Conservation (phyloP, 371 early-diverging fungal genomes). For the Syncephalastrum sp. region DNA sequence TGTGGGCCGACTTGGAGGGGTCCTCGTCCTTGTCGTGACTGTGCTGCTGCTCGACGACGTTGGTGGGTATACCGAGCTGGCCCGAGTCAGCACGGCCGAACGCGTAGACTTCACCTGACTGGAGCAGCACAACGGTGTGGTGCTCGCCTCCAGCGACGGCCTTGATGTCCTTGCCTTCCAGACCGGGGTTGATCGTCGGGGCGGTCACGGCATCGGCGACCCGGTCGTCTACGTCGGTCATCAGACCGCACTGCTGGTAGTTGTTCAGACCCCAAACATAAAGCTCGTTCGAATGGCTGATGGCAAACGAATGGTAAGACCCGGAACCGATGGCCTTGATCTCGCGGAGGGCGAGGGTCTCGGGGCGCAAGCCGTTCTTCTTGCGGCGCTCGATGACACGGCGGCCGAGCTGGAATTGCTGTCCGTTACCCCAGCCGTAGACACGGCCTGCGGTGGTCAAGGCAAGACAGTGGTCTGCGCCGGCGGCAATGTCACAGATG, state of each 20-base stretch:
- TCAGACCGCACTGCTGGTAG: conserved; percentile 87
- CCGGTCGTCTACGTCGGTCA: conserved; percentile 35
- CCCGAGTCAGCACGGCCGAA: conserved; percentile 92
- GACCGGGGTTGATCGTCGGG: conserved; percentile 54
- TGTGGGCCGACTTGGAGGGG: conserved; percentile 38
- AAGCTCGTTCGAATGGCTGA: conserved; percentile 64
- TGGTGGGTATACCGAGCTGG: conserved; percentile 83
- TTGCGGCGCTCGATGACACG: conserved; percentile 70
- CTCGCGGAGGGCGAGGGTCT: conserved; percentile 51
- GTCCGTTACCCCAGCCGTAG: conserved; percentile 94
- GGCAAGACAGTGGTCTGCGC: conserved; percentile 91
- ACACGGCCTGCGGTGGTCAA: conserved; percentile 74
- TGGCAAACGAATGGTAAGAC: conserved; percentile 84
- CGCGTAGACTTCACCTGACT: conserved; percentile 72
- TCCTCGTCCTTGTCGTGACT: conserved; percentile 17
- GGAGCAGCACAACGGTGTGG: conserved; percentile 78
- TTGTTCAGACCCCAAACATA: conserved; percentile 96
- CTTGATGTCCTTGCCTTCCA: conserved; percentile 42
- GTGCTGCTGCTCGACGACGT: conserved; percentile 24
- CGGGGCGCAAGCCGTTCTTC: conserved; percentile 60
- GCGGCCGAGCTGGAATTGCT: conserved; percentile 92
- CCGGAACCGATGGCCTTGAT: conserved; percentile 79
- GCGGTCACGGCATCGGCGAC: conserved; percentile 36
- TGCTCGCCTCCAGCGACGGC: conserved; percentile 88
- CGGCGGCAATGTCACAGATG: conserved; percentile 82